A percentile compares a stretch with the other conserved stretches of the same genome.
Evolutionary conservation across 139 green algal genomes (phyloP).

Genomic region (Pseudopediastrum boryanum): DNA sequence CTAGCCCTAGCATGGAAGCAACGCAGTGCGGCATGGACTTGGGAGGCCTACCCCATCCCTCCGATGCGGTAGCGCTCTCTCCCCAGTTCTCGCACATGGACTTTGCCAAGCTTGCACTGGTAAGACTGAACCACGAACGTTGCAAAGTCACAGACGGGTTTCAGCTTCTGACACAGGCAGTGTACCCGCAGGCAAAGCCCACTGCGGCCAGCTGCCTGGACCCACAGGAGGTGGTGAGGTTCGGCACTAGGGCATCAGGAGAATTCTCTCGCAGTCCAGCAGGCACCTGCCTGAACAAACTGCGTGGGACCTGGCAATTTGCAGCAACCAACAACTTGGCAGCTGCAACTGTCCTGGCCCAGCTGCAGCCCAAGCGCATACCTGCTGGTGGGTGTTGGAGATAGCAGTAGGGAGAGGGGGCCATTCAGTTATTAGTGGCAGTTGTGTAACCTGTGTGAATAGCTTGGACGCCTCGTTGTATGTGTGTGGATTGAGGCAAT

Average conservation of each 20-base stretch:
- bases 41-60: no score
- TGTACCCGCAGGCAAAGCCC: neutral
- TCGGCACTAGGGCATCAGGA: neutral
- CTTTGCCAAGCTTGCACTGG: neutral
- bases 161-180: neutral
- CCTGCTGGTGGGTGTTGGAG: neutral
- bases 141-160: neutral
- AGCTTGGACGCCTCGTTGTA: no score
- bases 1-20: conserved; percentile 22
- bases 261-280: conserved; percentile 11
- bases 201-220: neutral
- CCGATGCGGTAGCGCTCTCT: neutral
- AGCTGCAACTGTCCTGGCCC: conserved; percentile 22
- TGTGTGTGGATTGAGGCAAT: no score
- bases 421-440: no score
- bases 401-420: no score
- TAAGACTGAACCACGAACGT: conserved; percentile 3
- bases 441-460: no score
- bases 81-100: neutral
- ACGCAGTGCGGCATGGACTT: no score
- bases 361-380: conserved; percentile 26
- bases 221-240: neutral
- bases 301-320: conserved; percentile 28
- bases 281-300: neutral
- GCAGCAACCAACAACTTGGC: conserved; percentile 9